phyloP scores from a whole-genome alignment of 345 rosid genomes.

The Citrus medica region DNA sequence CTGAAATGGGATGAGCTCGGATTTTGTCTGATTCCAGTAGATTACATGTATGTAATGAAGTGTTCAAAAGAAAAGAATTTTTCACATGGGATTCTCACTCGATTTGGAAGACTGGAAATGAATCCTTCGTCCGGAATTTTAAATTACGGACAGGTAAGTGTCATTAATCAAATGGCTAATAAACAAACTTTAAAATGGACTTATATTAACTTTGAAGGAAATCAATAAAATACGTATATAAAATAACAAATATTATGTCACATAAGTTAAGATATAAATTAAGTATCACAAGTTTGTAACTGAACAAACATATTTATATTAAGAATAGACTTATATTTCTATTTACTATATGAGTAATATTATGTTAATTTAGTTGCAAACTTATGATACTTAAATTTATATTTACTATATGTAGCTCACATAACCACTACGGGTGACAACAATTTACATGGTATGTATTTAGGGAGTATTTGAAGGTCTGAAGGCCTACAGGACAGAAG shows the following conservation, averaged over 20 bases:
- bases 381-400: too few relatives aligned
- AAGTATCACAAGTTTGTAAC: too few relatives aligned
- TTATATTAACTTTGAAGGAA: too few relatives aligned
- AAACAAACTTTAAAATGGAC: neutral
- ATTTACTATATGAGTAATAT: too few relatives aligned
- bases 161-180: neutral
- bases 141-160: conserved; percentile 55
- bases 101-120: conserved; percentile 40
- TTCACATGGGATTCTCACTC: conserved; percentile 28
- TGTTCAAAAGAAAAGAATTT: conserved; percentile 31
- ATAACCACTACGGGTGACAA: neutral
- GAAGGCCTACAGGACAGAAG: conserved; percentile 28
- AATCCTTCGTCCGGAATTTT: conserved; percentile 56
- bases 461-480: conserved; percentile 41
- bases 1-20: conserved; percentile 39
- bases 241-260: too few relatives aligned
- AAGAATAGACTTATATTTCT: too few relatives aligned
- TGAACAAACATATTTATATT: too few relatives aligned
- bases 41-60: conserved; percentile 36
- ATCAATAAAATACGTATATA: too few relatives aligned
- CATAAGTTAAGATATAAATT: too few relatives aligned
- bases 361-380: too few relatives aligned
- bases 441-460: neutral
- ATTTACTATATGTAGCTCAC: too few relatives aligned
- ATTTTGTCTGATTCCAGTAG: conserved; percentile 22